Percentiles rank a stretch among this genome's conserved stretches.
These are phyloP conservation scores for Salix dunnii DNA, from an alignment of 345 rosid genomes.

Conservation along the genomic window DNA sequence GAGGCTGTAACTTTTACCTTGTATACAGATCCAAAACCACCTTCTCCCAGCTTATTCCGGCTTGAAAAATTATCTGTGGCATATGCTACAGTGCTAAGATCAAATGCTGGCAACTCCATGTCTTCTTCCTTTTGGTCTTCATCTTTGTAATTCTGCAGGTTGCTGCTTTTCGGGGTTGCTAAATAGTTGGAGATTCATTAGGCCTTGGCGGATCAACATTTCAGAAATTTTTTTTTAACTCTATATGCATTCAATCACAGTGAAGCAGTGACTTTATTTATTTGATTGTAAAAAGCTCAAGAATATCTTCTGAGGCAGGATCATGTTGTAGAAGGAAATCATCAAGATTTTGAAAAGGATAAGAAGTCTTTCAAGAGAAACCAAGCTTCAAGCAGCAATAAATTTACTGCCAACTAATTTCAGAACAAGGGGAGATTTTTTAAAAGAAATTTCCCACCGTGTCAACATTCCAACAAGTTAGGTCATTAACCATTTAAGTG, in stretches of 20 bases:
- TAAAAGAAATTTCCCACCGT: no score
- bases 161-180: slow-evolving; percentile 5
- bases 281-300: background rate
- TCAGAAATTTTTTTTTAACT: no score
- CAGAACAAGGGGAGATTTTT: no score
- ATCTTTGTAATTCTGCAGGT: background rate
- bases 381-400: no score
- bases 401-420: no score
- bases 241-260: no score
- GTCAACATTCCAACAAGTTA: no score
- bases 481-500: no score
- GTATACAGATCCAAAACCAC: slow-evolving; percentile 19
- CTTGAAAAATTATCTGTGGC: slow-evolving; percentile 28
- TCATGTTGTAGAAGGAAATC: background rate
- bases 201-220: background rate
- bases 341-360: background rate
- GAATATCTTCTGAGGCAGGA: background rate
- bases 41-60: slow-evolving; percentile 15
- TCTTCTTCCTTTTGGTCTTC: slow-evolving; percentile 11
- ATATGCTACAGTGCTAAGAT: background rate
- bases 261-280: no score
- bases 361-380: background rate
- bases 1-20: slow-evolving; percentile 9
- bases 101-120: slow-evolving; percentile 11
- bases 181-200: background rate